Percentiles rank a stretch among this genome's conserved stretches.
These are phyloP conservation scores for Colletotrichum acutatum DNA, from an alignment of 2,329 filamentous ascomycete genomes.

Conservation along the genomic window DNA sequence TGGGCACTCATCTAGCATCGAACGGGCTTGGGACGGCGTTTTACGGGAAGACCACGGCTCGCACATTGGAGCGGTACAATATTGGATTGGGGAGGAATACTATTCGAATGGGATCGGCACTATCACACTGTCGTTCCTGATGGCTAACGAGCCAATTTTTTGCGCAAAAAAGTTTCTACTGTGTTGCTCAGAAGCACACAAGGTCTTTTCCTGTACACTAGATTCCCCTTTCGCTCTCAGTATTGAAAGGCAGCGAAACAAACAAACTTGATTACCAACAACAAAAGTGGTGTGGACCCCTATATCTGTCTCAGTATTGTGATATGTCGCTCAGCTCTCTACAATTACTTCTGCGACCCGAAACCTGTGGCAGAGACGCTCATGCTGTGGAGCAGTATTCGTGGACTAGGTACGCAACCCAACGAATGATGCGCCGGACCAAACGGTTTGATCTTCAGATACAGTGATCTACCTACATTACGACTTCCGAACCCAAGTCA, in stretches of 20 bases:
- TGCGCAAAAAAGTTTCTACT: slow-evolving; percentile 7
- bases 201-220: slow-evolving; percentile 24
- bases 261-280: slow-evolving; percentile 13
- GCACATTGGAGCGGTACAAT: neutral
- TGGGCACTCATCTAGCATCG: slow-evolving; percentile 24
- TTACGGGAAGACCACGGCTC: slow-evolving; percentile 15
- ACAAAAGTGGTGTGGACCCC: neutral
- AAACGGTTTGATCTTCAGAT: slow-evolving; percentile 28
- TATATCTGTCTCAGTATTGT: neutral
- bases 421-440: neutral
- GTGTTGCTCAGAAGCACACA: slow-evolving; percentile 7
- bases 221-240: slow-evolving; percentile 19
- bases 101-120: neutral
- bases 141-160: slow-evolving; percentile 8
- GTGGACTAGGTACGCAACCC: neutral
- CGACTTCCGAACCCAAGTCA: neutral
- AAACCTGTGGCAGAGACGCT: slow-evolving; percentile 7
- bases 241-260: slow-evolving; percentile 17
- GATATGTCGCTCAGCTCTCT: too few relatives aligned
- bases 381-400: neutral
- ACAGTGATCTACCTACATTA: slow-evolving; percentile 4
- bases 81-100: neutral
- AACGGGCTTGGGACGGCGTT: slow-evolving; percentile 29
- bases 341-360: neutral
- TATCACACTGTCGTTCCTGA: slow-evolving; percentile 17